Evolutionary conservation across 2,329 filamentous ascomycete species (phyloP), one percentile per base, ranked within the genome.

Genomic region (Chaetothyriales sp.): DNA sequence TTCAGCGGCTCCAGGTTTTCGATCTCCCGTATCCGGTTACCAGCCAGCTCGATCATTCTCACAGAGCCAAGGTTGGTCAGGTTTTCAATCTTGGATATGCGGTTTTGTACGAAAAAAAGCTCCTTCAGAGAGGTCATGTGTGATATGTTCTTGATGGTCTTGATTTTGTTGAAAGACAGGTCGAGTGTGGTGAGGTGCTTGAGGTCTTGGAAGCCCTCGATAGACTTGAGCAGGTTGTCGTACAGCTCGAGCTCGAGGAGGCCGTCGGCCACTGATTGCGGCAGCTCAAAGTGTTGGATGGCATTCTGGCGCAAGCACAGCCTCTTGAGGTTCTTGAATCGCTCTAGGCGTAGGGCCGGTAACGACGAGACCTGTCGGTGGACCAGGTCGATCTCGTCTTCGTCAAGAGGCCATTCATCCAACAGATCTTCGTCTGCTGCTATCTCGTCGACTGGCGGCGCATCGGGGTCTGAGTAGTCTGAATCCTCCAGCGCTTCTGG

Each of bases 151-250:
- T 94, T 95, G 73, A 98, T 94, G 69, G 95, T 89, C 68, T 95
- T 95, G 73, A 98, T 90, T 74, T 97, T 97, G 75, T 98, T 98
- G 78, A 95, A 98, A 67, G 86, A 94, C 49, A 98, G 76, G 66
- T 98, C 92, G 51, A 98, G 79, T 52, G 74, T 84, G 5, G 78
- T 87, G 50, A 98, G 77, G 55, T 85, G 76, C 10, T 76, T 80
- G 52, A 95, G 79, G 46, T 80, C 74, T 50, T 95, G 89, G 46
- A 98, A 77, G 28, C 86, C 86, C 59, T 83, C 82, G 68, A 95
- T 81, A 67, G 94, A 89, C 9, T 82, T 80, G 61, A 98, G 89
- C 18, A 94, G 77, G 68, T 98, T 98, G 70, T 98, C 92, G 73
- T 98, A 98, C 54, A 98, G 77, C 63, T 98, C 92, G 48, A 98